Percentiles rank a stretch among this genome's conserved stretches.
These are phyloP conservation scores for peach (Prunus persica) DNA, from an alignment of 306 rosid genomes.

Conservation along the genomic window Prunus_persica_NCBIv2 NC_034009.1:9117501-9118000, in stretches of 20 bases:
- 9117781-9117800: background rate
- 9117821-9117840: too few relatives aligned
- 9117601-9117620: slow-evolving; percentile 1
- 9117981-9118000: too few relatives aligned
- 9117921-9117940: background rate
- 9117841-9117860: background rate
- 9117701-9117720: too few relatives aligned
- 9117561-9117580: slow-evolving; percentile 16
- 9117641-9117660: background rate
- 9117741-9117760: background rate
- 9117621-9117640: background rate
- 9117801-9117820: background rate
- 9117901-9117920: background rate
- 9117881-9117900: background rate
- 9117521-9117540: background rate
- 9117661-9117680: too few relatives aligned
- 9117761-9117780: background rate
- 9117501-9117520: too few relatives aligned
- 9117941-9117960: background rate
- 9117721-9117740: background rate
- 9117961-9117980: too few relatives aligned
- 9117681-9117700: too few relatives aligned
- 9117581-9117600: background rate
- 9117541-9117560: slow-evolving; percentile 17
- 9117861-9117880: slow-evolving; percentile 2